Percentiles rank a stretch among this genome's conserved stretches.
phyloP scores from a whole-genome alignment of 345 rosid species.

The Litchi chinensis region DNA sequence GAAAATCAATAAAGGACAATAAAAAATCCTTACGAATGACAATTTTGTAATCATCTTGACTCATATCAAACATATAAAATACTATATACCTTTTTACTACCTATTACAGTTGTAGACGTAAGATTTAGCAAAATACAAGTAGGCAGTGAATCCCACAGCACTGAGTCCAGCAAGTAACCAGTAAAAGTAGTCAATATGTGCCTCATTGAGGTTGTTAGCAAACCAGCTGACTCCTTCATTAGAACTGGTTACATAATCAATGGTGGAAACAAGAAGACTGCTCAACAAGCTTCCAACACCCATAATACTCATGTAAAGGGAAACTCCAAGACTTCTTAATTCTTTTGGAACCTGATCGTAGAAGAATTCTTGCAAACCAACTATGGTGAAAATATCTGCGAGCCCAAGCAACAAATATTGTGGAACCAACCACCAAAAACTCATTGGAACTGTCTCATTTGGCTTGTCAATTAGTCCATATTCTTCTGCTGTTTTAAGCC shows the following conservation, averaged over 20 bases:
- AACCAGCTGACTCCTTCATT: slow-evolving; percentile 31
- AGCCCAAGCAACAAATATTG: slow-evolving; percentile 35
- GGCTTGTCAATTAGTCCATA: slow-evolving; percentile 30
- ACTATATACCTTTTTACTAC: no score
- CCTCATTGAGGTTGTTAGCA: slow-evolving; percentile 32
- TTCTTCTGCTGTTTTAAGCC: slow-evolving; percentile 26
- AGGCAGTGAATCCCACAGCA: slow-evolving; percentile 24
- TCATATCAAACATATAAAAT: no score
- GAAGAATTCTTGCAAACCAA: slow-evolving; percentile 42
- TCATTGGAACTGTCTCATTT: slow-evolving; percentile 30
- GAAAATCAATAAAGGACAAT: no score
- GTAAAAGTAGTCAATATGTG: slow-evolving; percentile 40
- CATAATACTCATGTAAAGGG: slow-evolving; percentile 32
- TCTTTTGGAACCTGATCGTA: slow-evolving; percentile 39
- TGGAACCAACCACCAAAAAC: slow-evolving; percentile 38
- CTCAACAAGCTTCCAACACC: slow-evolving; percentile 36
- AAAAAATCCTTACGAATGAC: no score
- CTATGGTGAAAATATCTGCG: slow-evolving; percentile 35
- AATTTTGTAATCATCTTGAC: no score
- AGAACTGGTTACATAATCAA: slow-evolving; percentile 8
- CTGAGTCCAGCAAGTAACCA: slow-evolving; percentile 30
- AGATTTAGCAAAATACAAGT: slow-evolving; percentile 25
- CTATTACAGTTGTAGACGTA: slow-evolving; percentile 16
- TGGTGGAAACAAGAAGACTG: slow-evolving; percentile 29
- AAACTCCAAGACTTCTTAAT: slow-evolving; percentile 31